A percentile compares a stretch with the other conserved stretches of the same genome.
Evolutionary conservation across 1,139 yeast species (phyloP).

Genomic region (Yamadazyma songkhlaensis): DNA sequence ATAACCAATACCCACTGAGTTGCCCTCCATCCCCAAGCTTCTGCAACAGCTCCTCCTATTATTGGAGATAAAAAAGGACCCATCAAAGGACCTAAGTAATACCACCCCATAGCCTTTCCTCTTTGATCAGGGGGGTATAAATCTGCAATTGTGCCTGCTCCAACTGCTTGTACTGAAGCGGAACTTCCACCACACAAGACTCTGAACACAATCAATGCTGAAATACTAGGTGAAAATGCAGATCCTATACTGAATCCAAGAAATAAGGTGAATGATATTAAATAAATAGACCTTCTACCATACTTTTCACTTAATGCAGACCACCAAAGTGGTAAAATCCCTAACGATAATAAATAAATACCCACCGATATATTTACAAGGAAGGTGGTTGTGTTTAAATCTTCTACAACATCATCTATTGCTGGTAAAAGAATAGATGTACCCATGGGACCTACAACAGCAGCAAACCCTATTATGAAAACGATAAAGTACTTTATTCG

Average conservation of each 20-base stretch:
- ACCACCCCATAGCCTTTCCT: slow-evolving; percentile 79
- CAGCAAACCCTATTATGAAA: slow-evolving; percentile 66
- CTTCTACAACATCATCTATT: slow-evolving; percentile 53
- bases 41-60: slow-evolving; percentile 72
- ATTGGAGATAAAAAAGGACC: slow-evolving; percentile 84
- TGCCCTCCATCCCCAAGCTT: slow-evolving; percentile 83
- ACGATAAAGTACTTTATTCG: slow-evolving; percentile 54
- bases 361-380: slow-evolving; percentile 80
- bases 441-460: slow-evolving; percentile 90
- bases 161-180: slow-evolving; percentile 85
- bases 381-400: slow-evolving; percentile 54
- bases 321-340: slow-evolving; percentile 90
- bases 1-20: slow-evolving; percentile 85
- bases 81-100: slow-evolving; percentile 75
- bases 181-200: slow-evolving; percentile 77
- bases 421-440: slow-evolving; percentile 84
- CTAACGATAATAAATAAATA: slow-evolving; percentile 67
- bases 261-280: slow-evolving; percentile 62
- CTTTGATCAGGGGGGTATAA: slow-evolving; percentile 64
- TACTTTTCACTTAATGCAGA: slow-evolving; percentile 70
- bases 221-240: slow-evolving; percentile 61
- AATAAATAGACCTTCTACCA: slow-evolving; percentile 74
- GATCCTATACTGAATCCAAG: slow-evolving; percentile 71
- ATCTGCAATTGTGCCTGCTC: slow-evolving; percentile 87
- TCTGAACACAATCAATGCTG: slow-evolving; percentile 64